phyloP scores from a whole-genome alignment of 257 asterid genomes.

The Ballota nigra region DNA sequence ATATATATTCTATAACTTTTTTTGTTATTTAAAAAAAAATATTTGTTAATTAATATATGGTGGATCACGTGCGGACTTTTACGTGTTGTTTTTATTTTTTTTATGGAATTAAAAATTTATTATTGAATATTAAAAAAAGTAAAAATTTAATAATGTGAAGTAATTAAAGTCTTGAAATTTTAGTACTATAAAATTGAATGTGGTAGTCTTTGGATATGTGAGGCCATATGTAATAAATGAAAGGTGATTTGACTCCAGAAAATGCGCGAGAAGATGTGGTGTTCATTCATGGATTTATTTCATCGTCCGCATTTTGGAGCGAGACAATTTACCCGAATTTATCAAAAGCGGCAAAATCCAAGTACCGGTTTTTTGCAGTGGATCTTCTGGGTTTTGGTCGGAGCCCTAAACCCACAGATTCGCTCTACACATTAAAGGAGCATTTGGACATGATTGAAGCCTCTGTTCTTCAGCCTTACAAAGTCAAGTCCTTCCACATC shows the following conservation, averaged over 20 bases:
- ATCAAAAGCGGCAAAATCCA: constrained; percentile 60
- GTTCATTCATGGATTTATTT: constrained; percentile 92
- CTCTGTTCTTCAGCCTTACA: constrained; percentile 64
- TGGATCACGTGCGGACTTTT: too few species aligned
- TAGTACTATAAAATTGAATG: too few species aligned
- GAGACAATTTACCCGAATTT: constrained; percentile 89
- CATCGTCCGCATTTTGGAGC: constrained; percentile 87
- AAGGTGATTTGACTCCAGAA: constrained; percentile 25
- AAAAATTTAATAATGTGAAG: too few species aligned
- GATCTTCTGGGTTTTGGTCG: constrained; percentile 91
- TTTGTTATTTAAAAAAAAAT: too few species aligned
- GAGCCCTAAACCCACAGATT: constrained; percentile 88
- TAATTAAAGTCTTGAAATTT: too few species aligned
- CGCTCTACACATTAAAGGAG: constrained; percentile 75
- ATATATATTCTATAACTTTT: too few species aligned
- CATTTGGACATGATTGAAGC: constrained; percentile 88
- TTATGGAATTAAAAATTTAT: too few species aligned
- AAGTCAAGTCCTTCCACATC: constrained; percentile 80
- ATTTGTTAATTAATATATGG: too few species aligned
- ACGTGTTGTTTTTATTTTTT: too few species aligned
- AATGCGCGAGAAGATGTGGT: constrained; percentile 70
- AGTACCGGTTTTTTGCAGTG: constrained; percentile 76
- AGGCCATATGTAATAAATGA: not conserved
- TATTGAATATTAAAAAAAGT: too few species aligned
- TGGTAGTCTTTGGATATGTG: too few species aligned